Base-by-base conservation (phyloP, 371 early-diverging fungal species). In the Batkoa obscura region DNA sequence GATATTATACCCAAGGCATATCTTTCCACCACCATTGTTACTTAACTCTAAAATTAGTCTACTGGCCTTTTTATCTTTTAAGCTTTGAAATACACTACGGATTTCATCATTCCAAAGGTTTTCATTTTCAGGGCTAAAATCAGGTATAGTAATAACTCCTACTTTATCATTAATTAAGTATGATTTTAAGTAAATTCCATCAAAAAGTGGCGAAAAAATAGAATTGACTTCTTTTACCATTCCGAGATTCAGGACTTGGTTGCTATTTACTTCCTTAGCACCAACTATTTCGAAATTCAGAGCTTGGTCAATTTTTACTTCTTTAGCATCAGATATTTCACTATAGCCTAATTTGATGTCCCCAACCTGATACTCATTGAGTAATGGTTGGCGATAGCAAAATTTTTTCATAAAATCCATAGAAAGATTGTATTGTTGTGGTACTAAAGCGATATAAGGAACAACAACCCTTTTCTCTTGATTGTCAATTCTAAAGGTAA, bases 1-100 rank as follows among this genome's bases (percentile, higher is more conserved):
- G 9, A 50, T 35, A 9, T 30, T 13, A 33, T 50, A 50, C 32
- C 50, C 50, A 15, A 50, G 33, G 30, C 50, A 50, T 23, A 50
- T 50, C 3, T 32, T 15, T 13, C 50, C 50, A 15, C 50, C 50
- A 15, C 50, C 50, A 33, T 50, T 50, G 50, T 50, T 50, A 33
- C 15, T 15, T 23, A 50, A 35, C 10, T 50, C 50, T 3, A 50
- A 10, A 15, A 50, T 35, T 12, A 50, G 30, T 9, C 33, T 50
- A 33, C 10, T 30, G 0, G 30, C 50, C 8, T 50, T 50, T 23
- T 50, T n/a, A 3, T 33, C 5, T 15, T 45, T 45, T 15, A 45
- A 45, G 31, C 13, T 33, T 3, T 13, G 4, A 33, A 50, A 35
- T 6, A 23, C 33, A 10, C 8, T 13, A 6, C 33, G 17, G 50